Base-by-base conservation (phyloP, 1,284 basidiomycete species). In the Volvariella surrecta region DNA sequence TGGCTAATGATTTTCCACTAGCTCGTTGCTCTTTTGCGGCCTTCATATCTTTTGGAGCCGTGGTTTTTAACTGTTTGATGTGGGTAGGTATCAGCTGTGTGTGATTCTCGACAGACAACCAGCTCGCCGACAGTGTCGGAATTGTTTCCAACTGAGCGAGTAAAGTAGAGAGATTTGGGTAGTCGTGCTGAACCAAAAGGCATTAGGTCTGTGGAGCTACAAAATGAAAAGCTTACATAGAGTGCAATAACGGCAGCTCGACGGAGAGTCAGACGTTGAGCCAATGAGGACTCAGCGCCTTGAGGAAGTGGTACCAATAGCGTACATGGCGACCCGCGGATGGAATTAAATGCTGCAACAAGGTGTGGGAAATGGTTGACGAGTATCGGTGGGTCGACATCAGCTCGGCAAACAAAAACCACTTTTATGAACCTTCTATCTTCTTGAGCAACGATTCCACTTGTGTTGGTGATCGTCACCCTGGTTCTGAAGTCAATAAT, bases 51-150 rank as follows among this genome's bases (percentile, higher is more conserved):
- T 75, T 80, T 0, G 91, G 91, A 1, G 78, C 74, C 17, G 80
- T 81, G 0, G 90, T 94, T 17, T 74, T 74, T n/a, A 93, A 61
- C 48, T 91, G 89, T 58, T 94, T 95, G 56, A 93, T 73, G 54
- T 89, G 83, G 0, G 90, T 86, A 3, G 84, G 79, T 32, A 86
- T 66, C n/a, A 80, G 61, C 41, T 50, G 48, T 37, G 49, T 42
- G 40, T 50, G 42, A 9, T 47, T 48, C 8, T 52, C 40, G 22
- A 55, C 50, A 2, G 64, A 56, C 9, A 84, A 68, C 85, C 84
- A 90, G n/a, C 76, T 63, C 2, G 82, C 82, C 17, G 68, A 64
- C 10, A 82, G 54, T 20, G 66, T 56, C 13, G 76, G 76, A 40
- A 79, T 61, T 43, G 62, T 65, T 46, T 62, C 59, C n/a, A 83